phyloP scores from a whole-genome alignment of 2,329 filamentous ascomycete genomes.

The Hypoxylon sp. region DNA sequence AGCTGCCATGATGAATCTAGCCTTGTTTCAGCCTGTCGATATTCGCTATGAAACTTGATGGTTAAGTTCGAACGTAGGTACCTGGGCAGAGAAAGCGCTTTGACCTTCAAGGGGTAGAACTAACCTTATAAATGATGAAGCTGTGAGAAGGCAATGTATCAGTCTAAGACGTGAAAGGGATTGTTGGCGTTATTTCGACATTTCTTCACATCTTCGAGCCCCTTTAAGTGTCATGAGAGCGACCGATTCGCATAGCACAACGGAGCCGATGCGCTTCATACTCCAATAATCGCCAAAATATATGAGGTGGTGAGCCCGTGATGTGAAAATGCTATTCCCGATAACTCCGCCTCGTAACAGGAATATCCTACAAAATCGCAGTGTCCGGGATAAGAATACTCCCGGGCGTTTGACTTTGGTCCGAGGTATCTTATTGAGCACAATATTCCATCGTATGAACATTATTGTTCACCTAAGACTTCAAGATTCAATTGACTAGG shows the following conservation, averaged over 20 bases:
- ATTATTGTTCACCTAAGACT: neutral
- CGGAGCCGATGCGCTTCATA: slow-evolving; percentile 41
- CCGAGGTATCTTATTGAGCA: neutral
- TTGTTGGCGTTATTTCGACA: neutral
- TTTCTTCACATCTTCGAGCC: slow-evolving; percentile 4
- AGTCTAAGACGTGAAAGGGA: neutral
- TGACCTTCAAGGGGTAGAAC: neutral
- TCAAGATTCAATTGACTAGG: neutral
- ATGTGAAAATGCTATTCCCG: slow-evolving; percentile 20
- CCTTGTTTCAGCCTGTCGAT: slow-evolving; percentile 32
- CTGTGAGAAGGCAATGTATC: neutral
- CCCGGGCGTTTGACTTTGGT: neutral
- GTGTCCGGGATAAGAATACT: neutral
- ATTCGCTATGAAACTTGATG: slow-evolving; percentile 12
- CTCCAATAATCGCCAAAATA: neutral
- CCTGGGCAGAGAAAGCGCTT: neutral
- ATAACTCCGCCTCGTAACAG: slow-evolving; percentile 15
- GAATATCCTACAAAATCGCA: neutral
- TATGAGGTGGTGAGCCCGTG: neutral
- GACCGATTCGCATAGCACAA: neutral
- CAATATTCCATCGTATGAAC: neutral
- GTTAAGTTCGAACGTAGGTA: slow-evolving; percentile 5
- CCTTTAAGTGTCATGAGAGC: slow-evolving; percentile 12
- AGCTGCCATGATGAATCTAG: slow-evolving; percentile 36
- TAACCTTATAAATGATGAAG: neutral